Evolutionary conservation across 805 yeast species (phyloP), one percentile per base, ranked within the genome.

Genomic region (Phaffomyces opuntiae): DNA sequence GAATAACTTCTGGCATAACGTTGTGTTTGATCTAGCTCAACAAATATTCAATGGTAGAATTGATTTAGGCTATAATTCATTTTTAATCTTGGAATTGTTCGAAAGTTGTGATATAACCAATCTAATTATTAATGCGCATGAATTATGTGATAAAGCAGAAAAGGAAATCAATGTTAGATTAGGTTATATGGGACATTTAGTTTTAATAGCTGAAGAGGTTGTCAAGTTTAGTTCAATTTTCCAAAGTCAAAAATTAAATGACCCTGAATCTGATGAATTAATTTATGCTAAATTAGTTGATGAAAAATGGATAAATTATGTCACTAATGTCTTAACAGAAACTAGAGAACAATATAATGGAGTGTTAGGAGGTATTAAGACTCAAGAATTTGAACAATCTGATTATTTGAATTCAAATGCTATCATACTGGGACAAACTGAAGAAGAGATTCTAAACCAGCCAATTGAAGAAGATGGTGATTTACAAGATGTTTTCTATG

Each of bases 131-230:
- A 71, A 75, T 35, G 88, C 91, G 3, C 84, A 84, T 53, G 66
- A 67, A 40, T 70, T 70, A 40, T 81, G 86, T 53, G 67, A 70
- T 32, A 78, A 75, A 47, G 74, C 80, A 51, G 89, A 88, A 60
- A 74, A 73, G 51, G 69, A 65, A 42, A 73, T 74, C 5, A 79
- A 79, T 14, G 75, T 87, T 13, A 72, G 97, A 45, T 77, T 93
- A 21, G 99, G 99, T 0, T 93, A 91, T 62, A 90, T 91, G 90
- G 99, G 99, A 25, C 99, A 93, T 62, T 66, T 93, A 49, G 88
- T 95, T 5, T 70, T 93, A 36, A 87, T 93, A 43, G 90, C 96
- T 39, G 99, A 93, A 63, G 99, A 93, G 63, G 93, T 93, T 40
- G 96, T 90, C 39, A 93, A 93, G 64, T 93, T 93, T 60, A 63